A percentile compares a stretch with the other conserved stretches of the same genome.
phyloP scores from a whole-genome alignment of 768 basidiomycete species.

The Suillus decipiens region DNA sequence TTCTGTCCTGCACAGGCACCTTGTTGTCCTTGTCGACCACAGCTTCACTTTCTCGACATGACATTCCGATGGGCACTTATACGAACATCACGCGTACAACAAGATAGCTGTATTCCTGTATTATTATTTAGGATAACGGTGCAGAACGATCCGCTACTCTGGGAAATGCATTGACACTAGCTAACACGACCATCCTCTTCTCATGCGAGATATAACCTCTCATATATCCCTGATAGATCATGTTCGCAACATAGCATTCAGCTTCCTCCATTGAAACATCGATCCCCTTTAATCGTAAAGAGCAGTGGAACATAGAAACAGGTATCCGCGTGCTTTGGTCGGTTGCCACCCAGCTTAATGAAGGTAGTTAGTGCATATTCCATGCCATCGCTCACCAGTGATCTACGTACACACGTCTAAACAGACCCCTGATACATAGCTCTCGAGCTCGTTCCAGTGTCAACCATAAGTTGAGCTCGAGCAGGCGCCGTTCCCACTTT shows the following conservation, averaged over 20 bases:
- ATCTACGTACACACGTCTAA: conserved; percentile 68
- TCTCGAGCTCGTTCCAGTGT: conserved; percentile 88
- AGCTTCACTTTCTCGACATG: not conserved
- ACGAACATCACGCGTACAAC: not conserved
- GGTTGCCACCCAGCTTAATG: conserved; percentile 73
- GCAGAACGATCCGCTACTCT: conserved; percentile 60
- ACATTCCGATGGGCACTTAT: not conserved
- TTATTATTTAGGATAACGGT: conserved; percentile 37
- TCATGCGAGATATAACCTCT: conserved; percentile 97
- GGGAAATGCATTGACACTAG: conserved; percentile 80
- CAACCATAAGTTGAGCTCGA: conserved; percentile 87
- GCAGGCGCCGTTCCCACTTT: conserved; percentile 65
- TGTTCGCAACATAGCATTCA: conserved; percentile 91
- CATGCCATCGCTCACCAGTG: not conserved
- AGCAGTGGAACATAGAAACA: conserved; percentile 77
- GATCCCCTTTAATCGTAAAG: conserved; percentile 69
- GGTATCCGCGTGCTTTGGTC: conserved; percentile 79
- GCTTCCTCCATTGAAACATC: conserved; percentile 78
- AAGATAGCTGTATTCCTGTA: not conserved
- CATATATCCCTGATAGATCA: conserved; percentile 93
- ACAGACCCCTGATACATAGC: conserved; percentile 79
- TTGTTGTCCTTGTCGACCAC: not conserved
- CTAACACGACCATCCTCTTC: conserved; percentile 90
- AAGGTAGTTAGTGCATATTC: not conserved
- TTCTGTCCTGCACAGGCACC: not conserved